phyloP scores from a whole-genome alignment of 768 basidiomycete species.

The Psilocybe cubensis region DNA sequence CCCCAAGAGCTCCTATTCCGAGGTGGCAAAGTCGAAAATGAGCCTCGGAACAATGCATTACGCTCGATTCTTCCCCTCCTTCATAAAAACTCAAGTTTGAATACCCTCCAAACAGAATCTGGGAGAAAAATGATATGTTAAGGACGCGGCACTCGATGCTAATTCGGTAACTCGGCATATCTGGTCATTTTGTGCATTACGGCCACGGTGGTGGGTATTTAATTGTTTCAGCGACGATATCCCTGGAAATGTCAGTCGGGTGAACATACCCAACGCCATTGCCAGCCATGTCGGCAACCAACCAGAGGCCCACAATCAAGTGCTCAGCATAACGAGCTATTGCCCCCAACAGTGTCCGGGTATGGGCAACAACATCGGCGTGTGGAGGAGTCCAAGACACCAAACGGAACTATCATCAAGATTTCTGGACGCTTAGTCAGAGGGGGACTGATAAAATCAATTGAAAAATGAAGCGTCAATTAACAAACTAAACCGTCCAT shows the following conservation, averaged over 20 bases:
- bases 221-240: conserved; percentile 11
- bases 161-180: background rate
- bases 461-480: conserved; percentile 7
- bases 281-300: background rate
- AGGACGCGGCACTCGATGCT: background rate
- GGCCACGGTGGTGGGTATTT: background rate
- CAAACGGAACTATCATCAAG: background rate
- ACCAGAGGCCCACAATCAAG: background rate
- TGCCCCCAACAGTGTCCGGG: background rate
- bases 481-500: background rate
- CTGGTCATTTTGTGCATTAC: background rate
- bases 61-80: background rate
- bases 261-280: background rate
- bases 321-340: background rate
- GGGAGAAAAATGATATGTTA: background rate
- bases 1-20: background rate
- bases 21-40: background rate
- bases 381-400: background rate
- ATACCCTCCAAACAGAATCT: background rate
- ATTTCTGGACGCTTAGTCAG: conserved; percentile 11
- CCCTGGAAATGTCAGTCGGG: conserved; percentile 9
- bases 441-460: conserved; percentile 16
- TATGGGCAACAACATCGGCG: background rate
- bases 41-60: conserved; percentile 6
- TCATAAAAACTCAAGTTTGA: background rate